These are phyloP conservation scores for Crinitomyces ghanaensis DNA, from an alignment of 805 yeast genomes.

Conservation along the genomic window DNA sequence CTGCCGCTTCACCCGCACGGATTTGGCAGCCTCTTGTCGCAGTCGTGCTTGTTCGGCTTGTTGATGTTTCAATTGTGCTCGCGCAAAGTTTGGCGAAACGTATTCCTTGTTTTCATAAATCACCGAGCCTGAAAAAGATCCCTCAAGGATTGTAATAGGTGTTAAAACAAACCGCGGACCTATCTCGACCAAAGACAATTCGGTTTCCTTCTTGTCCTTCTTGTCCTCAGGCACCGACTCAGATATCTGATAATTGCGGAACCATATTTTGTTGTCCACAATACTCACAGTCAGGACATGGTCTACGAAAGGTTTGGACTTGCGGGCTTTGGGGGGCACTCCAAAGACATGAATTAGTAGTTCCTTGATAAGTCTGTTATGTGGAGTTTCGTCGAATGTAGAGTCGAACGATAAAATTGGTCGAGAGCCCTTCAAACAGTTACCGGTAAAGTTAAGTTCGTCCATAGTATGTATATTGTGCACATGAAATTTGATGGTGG, in stretches of 20 bases:
- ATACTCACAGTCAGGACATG: conserved; percentile 89
- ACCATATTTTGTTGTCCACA: conserved; percentile 91
- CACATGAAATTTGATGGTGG: conserved; percentile 84
- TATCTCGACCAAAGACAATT: conserved; percentile 76
- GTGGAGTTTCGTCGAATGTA: conserved; percentile 59
- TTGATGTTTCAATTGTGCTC: conserved; percentile 76
- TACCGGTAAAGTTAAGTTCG: conserved; percentile 93
- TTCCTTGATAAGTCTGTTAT: conserved; percentile 69
- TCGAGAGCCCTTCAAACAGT: conserved; percentile 89
- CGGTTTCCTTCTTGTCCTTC: conserved; percentile 33
- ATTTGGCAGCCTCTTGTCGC: conserved; percentile 69
- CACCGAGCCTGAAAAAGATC: conserved; percentile 96
- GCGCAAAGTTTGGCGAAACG: conserved; percentile 88
- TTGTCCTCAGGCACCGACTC: conserved; percentile 35
- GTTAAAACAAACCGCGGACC: conserved; percentile 96
- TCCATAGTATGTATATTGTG: conserved; percentile 94
- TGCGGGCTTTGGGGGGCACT: conserved; percentile 89
- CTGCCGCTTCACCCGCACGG: conserved; percentile 64
- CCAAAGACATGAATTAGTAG: conserved; percentile 76
- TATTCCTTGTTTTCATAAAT: conserved; percentile 94
- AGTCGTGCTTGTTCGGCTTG: conserved; percentile 68
- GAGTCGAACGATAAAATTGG: conserved; percentile 85
- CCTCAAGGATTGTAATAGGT: conserved; percentile 81
- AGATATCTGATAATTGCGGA: conserved; percentile 83
- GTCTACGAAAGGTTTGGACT: conserved; percentile 87